Base-by-base conservation (phyloP, 129 eudicot species). In the Flaveria robusta region DNA sequence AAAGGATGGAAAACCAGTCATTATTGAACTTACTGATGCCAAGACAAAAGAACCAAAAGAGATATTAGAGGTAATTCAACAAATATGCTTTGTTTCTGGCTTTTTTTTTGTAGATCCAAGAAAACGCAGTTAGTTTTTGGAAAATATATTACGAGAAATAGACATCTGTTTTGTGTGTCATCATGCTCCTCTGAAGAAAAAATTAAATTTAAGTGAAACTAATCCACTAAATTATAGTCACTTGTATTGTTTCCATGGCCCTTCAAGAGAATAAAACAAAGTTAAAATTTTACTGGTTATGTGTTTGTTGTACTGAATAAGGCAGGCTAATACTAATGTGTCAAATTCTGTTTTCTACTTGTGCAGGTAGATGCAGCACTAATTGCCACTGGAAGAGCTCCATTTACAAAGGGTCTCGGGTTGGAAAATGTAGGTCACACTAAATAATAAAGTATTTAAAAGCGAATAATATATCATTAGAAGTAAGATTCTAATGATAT, bases 381-480 rank as follows among this genome's bases (percentile, higher is more conserved):
- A 63, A 91, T 91, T 72, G 97, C 97, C 70, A 91, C 97, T 13
- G 97, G 97, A 75, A 84, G 97, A 70, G 94, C 97, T 71, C 95
- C 97, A 55, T 88, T 83, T 45, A 91, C 97, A 42, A 81, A 85
- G 75, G 92, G 95, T 60, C 92, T 88, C 54, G 92, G 97, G 54
- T 71, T 91, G 81, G 97, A 91, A 75, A 91, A 88, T 81, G 97
- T 91, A 84, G 7, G 91, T 62, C 58, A 54, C 58, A 54, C 42
- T 24, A 10, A 26, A 9, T 41, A 15, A 49, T 71, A 7, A 79
- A 16, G 16, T 49, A 64, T 12, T 65, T 34, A 63, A 47, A 45
- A 60, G 23, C 49, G 63, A 15, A 79, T 20, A 79, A 63, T n/a
- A 51, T 64, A 20, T 68, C 63, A 68, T 23, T 59, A 39, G 47